Evolutionary conservation across 2,329 filamentous ascomycete species (phyloP), one percentile per base, ranked within the genome.

Genomic region (Penicillium verrucosum): DNA sequence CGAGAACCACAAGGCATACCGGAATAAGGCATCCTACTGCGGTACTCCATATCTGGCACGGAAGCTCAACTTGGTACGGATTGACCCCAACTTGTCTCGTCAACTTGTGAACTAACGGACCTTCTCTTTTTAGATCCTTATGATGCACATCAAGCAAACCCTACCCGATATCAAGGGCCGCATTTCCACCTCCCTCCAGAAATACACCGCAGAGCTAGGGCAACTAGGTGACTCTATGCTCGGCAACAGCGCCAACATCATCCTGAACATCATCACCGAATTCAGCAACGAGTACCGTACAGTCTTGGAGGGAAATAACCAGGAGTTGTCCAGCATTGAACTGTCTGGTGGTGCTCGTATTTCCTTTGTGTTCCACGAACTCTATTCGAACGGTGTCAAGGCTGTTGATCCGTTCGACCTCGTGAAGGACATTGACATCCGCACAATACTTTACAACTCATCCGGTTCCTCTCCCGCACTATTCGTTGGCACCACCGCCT

Each of bases 71-170:
- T 82, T 99, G 69, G 82, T 85, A 73, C 32, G 77, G 2, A 14
- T 53, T 23, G 37, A 14, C 46, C 32, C n/a, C 11, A 21, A 23
- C 25, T 36, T n/a, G 7, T 21, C 3, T 16, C 9, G n/a, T 0
- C 10, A 14, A n/a, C 21, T 9, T n/a, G 29, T 18, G 18, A 3
- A 23, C 53, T 58, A 36, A 60, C 71, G 75, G 62, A 76, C 52
- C 37, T 29, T 32, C 18, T 27, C 27, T 14, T 38, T 32, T 14
- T 69, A 85, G 82, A 97, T 99, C 71, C 84, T 99, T 66, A 97
- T 99, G 93, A 99, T 99, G 94, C 94, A 99, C 81, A 99, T 99
- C 81, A 99, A 99, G 79, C 93, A 99, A 80, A 99, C 94, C 1
- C 84, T 99, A 14, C 94, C 94, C 40, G 94, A 99, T 72, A 99